phyloP scores from a whole-genome alignment of 116 monocot genomes.

The Cymodocea nodosa region DNA sequence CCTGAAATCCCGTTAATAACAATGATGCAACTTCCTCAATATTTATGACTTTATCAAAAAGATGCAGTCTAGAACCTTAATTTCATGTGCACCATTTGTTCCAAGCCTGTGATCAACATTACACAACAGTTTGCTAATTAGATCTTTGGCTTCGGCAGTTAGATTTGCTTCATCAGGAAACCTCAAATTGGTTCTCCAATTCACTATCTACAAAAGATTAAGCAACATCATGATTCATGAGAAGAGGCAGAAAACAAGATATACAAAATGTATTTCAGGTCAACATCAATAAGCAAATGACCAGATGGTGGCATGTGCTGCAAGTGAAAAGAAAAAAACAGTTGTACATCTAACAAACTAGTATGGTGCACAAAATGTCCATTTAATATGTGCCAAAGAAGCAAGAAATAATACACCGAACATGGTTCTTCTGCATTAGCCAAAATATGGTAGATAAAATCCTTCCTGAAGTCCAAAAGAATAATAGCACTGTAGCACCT shows the following conservation, averaged over 20 bases:
- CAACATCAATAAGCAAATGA: background rate
- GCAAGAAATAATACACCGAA: no score
- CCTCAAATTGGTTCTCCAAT: slow-evolving; percentile 78
- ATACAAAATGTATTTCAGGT: background rate
- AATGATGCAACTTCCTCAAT: background rate
- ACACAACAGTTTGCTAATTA: slow-evolving; percentile 70
- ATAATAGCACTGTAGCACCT: no score
- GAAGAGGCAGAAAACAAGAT: background rate
- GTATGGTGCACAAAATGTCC: no score
- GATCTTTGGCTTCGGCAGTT: slow-evolving; percentile 64
- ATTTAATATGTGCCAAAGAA: no score
- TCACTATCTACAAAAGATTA: slow-evolving; percentile 52
- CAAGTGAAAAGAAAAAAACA: no score
- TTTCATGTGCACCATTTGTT: slow-evolving; percentile 70
- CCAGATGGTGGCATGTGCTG: no score
- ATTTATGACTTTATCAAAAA: background rate
- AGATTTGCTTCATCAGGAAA: slow-evolving; percentile 78
- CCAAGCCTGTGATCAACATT: slow-evolving; percentile 79
- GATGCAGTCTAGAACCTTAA: slow-evolving; percentile 37
- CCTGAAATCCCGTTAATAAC: slow-evolving; percentile 22
- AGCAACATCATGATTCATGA: background rate
- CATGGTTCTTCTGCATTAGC: no score
- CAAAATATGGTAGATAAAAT: no score
- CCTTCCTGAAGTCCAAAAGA: no score
- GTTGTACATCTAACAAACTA: no score